Conservation (phyloP, 176 grass and related monocot species). For the Musa schizocarpa region DNA sequence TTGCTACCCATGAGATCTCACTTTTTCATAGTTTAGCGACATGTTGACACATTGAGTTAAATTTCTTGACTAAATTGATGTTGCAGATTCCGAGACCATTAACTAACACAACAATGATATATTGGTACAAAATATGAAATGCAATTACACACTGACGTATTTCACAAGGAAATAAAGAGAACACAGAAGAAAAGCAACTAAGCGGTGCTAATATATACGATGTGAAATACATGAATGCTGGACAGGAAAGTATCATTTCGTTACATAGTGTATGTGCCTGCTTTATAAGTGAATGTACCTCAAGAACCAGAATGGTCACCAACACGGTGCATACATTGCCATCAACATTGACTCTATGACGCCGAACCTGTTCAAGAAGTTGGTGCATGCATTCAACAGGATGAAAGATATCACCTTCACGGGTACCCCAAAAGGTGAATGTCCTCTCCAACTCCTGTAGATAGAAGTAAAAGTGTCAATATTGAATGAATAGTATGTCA, state of each 20-base stretch:
- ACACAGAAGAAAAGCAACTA: background rate
- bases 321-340: constrained; percentile 92
- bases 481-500: constrained; percentile 8
- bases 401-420: constrained; percentile 71
- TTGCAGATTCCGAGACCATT: background rate
- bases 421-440: constrained; percentile 83
- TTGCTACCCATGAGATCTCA: background rate
- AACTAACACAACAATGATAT: background rate
- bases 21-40: background rate
- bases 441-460: constrained; percentile 65
- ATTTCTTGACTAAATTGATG: background rate
- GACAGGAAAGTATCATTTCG: background rate
- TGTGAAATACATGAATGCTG: background rate
- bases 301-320: constrained; percentile 90
- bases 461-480: constrained; percentile 14
- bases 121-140: background rate
- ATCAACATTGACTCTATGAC: constrained; percentile 87
- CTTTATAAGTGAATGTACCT: constrained; percentile 40
- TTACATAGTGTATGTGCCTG: background rate
- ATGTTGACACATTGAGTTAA: background rate
- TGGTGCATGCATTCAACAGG: constrained; percentile 89
- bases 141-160: background rate
- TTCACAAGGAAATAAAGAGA: background rate
- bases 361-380: constrained; percentile 76
- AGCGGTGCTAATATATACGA: background rate